Conservation (phyloP, 1,139 yeast species). For the Dujonia santamariae region DNA sequence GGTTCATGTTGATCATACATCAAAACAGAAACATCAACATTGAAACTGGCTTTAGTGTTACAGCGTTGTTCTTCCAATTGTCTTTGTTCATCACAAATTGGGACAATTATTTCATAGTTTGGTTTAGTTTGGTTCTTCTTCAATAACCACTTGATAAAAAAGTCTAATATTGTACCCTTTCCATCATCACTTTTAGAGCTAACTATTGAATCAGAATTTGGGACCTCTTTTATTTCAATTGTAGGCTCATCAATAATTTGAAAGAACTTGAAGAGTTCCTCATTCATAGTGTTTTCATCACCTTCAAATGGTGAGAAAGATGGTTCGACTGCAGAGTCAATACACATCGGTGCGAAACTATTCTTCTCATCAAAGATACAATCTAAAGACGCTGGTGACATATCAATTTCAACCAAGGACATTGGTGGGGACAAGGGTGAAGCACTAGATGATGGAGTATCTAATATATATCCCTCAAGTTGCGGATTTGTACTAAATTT, state of each 20-base stretch:
- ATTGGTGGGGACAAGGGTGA: no score
- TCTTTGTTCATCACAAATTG: not conserved
- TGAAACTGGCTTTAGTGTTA: slow-evolving; percentile 1
- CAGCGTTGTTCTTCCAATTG: no score
- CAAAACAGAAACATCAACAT: slow-evolving; percentile 3
- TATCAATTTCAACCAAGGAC: no score
- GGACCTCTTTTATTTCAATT: not conserved
- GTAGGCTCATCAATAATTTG: not conserved
- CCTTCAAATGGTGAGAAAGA: not conserved
- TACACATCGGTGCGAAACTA: no score
- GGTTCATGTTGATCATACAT: slow-evolving; percentile 4
- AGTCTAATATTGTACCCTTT: not conserved
- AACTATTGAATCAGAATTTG: no score
- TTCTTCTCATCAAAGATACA: no score
- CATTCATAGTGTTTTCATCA: not conserved
- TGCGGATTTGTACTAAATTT: slow-evolving; percentile 4
- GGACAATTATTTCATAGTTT: not conserved
- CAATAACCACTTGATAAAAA: not conserved
- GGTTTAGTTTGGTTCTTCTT: not conserved
- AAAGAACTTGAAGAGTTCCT: no score
- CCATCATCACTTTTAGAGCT: not conserved
- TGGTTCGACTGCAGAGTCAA: no score
- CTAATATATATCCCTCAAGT: not conserved
- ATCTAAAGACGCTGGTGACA: no score
- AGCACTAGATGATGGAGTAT: no score